Conservation (phyloP, 805 yeast genomes). For the Candida mattraensis region DNA sequence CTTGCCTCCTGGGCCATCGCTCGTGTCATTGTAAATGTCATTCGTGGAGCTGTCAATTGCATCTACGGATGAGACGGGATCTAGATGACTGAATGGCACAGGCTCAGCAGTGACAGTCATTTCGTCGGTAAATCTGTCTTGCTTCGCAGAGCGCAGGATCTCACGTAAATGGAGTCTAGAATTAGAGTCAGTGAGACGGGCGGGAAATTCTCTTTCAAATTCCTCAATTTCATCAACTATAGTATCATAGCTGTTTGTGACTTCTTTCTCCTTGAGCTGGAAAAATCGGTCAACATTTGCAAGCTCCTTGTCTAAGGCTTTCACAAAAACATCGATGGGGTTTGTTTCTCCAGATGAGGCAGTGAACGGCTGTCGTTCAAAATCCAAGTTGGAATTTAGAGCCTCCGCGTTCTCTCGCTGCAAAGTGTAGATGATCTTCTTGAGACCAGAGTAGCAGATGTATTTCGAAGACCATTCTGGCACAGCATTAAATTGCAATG, state of each 20-base stretch:
- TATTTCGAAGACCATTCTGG: constrained; percentile 97
- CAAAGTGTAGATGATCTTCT: constrained; percentile 77
- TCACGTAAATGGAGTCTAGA: constrained; percentile 16
- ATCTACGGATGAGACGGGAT: constrained; percentile 20
- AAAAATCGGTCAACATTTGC: constrained; percentile 76
- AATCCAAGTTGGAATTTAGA: constrained; percentile 23
- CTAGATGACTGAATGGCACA: not conserved
- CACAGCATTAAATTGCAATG: constrained; percentile 94
- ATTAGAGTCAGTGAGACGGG: constrained; percentile 16
- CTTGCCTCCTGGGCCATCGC: constrained; percentile 21
- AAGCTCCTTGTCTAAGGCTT: constrained; percentile 77
- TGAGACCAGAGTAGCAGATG: constrained; percentile 84
- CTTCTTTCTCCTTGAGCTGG: constrained; percentile 59
- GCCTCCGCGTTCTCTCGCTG: constrained; percentile 59
- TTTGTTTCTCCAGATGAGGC: constrained; percentile 38
- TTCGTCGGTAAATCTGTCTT: constrained; percentile 12
- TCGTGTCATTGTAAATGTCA: constrained; percentile 1
- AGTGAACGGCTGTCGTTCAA: constrained; percentile 30
- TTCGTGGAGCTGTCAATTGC: constrained; percentile 19
- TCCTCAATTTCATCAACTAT: constrained; percentile 62
- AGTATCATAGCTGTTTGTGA: constrained; percentile 52
- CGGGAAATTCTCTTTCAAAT: constrained; percentile 46
- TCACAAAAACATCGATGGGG: constrained; percentile 58
- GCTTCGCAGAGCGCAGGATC: constrained; percentile 16
- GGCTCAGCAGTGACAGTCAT: not conserved